Evolutionary conservation across 2,329 filamentous ascomycete genomes (phyloP), one percentile per base, ranked within the genome.

Genomic region (Periglandula ipomoeae): DNA sequence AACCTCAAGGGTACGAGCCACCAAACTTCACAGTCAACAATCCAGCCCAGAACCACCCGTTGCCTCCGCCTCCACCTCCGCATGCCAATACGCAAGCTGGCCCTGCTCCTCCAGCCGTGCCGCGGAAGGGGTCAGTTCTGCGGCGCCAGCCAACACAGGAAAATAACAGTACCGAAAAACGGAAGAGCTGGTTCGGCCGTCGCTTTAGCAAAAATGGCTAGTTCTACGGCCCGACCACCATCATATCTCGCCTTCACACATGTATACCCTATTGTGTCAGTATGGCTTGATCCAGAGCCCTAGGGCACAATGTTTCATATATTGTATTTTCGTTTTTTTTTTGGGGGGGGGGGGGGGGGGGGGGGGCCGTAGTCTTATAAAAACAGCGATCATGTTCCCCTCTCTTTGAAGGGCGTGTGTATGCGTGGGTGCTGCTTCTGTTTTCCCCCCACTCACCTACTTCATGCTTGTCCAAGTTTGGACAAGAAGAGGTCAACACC

Each of bases 101-200:
- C 53, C 54, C 47, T n/a, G n/a, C n/a, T 50, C 47, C 50, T 26
- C 50, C 57, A 4, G 37, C 54, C n/a, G 50, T 60, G 26, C 59
- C 57, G 30, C 60, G 61, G 44, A 64, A 65, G 55, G 58, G 61
- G 49, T 44, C 61, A 27, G 23, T 51, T n/a, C 41, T 50, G 42
- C 51, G 30, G 17, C 48, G 41, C 8, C 40, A 50, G 19, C 20
- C 44, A 11, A 41, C 44, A 24, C 47, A 47, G 20, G 20, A 44
- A 13, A 45, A 22, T 24, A 30, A 40, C 13, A 48, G 20, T 7
- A 61, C 62, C 11, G 85, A 89, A 52, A 95, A 95, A 75, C 78
- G 87, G 55, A 90, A 89, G 76, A 93, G 89, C 63, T 95, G 90
- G 89, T 83, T 97, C 59, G 81, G 86, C 61, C 81, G 82, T 58